phyloP scores from a whole-genome alignment of 768 basidiomycete genomes.

The Holtermanniella nyarrowii region DNA sequence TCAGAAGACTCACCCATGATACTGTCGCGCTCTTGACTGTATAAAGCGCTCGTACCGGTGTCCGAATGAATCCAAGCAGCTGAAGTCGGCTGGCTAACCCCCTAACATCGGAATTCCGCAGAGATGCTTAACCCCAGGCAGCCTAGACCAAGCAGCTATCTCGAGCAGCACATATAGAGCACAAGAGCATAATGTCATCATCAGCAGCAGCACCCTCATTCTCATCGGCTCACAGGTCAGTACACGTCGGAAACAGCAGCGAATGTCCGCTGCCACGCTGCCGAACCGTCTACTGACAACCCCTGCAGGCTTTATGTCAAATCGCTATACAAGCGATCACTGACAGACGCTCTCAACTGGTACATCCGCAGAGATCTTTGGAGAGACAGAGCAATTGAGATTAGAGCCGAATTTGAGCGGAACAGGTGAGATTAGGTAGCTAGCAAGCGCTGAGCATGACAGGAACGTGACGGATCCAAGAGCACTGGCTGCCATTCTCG shows the following conservation, averaged over 20 bases:
- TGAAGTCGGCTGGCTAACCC: no score
- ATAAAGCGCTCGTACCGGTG: no score
- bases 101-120: no score
- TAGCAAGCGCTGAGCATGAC: not conserved
- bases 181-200: slow-evolving; percentile 3
- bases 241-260: not conserved
- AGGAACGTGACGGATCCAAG: slow-evolving; percentile 80
- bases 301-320: slow-evolving; percentile 67
- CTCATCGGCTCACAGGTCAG: slow-evolving; percentile 31
- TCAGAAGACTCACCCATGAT: slow-evolving; percentile 14
- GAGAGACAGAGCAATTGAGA: slow-evolving; percentile 71
- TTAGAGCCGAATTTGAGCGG: slow-evolving; percentile 83
- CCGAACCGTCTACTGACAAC: no score
- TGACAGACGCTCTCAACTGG: slow-evolving; percentile 87
- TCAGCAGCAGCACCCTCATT: slow-evolving; percentile 8
- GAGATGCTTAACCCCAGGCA: no score
- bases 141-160: no score
- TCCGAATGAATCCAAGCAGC: no score
- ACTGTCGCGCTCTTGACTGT: not conserved
- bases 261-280: not conserved
- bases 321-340: slow-evolving; percentile 75
- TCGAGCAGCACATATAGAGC: no score
- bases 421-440: slow-evolving; percentile 56
- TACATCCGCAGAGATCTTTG: slow-evolving; percentile 72
- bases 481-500: slow-evolving; percentile 62